Conservation (phyloP, 2,329 filamentous ascomycete species). For the Xylaria sp. region DNA sequence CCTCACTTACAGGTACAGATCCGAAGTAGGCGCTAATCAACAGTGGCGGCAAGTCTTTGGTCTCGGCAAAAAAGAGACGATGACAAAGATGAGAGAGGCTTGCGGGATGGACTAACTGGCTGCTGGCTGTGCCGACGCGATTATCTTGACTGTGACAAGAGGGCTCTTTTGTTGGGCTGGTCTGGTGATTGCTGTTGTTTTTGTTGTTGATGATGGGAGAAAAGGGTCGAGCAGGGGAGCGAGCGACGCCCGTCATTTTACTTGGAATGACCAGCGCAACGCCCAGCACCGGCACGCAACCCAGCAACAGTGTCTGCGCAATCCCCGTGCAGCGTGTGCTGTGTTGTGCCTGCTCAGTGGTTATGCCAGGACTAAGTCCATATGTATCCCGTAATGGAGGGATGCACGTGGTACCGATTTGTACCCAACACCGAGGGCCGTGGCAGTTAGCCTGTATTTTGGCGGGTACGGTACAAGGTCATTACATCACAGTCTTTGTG, state of each 20-base stretch:
- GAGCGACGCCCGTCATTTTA: conserved; percentile 50
- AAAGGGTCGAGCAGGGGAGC: conserved; percentile 52
- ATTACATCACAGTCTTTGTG: conserved; percentile 29
- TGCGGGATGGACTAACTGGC: conserved; percentile 35
- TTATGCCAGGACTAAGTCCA: background rate
- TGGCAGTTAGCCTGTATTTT: conserved; percentile 3
- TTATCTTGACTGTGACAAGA: conserved; percentile 69
- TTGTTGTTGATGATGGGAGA: conserved; percentile 61
- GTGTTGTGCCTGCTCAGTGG: conserved; percentile 37
- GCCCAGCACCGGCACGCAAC: background rate
- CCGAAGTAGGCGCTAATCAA: conserved; percentile 49
- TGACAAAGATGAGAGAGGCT: conserved; percentile 51
- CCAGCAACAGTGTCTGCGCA: conserved; percentile 13
- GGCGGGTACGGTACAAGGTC: conserved; percentile 10
- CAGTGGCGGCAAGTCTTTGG: conserved; percentile 46
- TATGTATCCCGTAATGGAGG: conserved; percentile 5
- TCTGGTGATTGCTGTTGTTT: conserved; percentile 49
- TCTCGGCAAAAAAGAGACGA: conserved; percentile 42
- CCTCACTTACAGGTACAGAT: conserved; percentile 52
- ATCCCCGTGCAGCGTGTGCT: conserved; percentile 22
- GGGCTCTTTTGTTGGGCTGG: conserved; percentile 61
- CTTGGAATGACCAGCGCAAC: conserved; percentile 24
- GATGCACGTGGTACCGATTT: conserved; percentile 20
- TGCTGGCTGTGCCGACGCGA: conserved; percentile 65
- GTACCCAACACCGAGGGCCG: conserved; percentile 6